Evolutionary conservation across 1,284 basidiomycete genomes (phyloP), one percentile per base, ranked within the genome.

Genomic region (Anthracocystis setariae): DNA sequence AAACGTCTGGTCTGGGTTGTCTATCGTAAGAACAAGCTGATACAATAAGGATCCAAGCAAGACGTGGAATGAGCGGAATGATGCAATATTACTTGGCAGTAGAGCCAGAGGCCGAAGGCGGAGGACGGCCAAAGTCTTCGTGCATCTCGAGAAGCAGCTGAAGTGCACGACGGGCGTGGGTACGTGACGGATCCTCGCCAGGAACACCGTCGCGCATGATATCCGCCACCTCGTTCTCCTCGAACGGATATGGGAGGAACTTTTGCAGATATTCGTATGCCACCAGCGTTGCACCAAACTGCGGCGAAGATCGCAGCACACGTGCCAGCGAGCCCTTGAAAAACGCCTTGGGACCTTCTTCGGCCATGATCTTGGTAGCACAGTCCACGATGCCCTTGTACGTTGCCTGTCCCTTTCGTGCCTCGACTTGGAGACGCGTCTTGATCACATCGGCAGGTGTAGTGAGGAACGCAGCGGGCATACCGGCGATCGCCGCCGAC

Each of bases 351-450:
- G 92, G 91, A 8, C 92, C 93, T 82, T 94, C 93, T 84, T 94
- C 92, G 17, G 73, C 61, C 62, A 83, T 90, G 71, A 98, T 98
- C 84, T 91, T 96, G 49, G 87, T 85, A 79, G 96, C 93, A 24
- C 93, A 94, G 84, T 99, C 94, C 15, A 86, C 83, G 46, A 97
- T 85, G 46, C 96, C 95, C 84, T 92, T 93, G 86, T 99, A 99
- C 64, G 90, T 86, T 5, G 93, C 92, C 84, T 98, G 90, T 17
- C 95, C 96, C 76, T 92, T 91, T 68, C 91, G 88, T 33, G 93
- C 91, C 84, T 98, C 96, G n/a, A 93, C 90, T 84, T 98, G 96
- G 70, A 98, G 86, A 57, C 95, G 90, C n/a, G 95, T 98, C 88
- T 98, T 98, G 84, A 98, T 92, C 62, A 98, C 96, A 84, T 98